These are phyloP conservation scores for Colletotrichum tamarilloi DNA, from an alignment of 2,329 filamentous ascomycete species.

Conservation along the genomic window DNA sequence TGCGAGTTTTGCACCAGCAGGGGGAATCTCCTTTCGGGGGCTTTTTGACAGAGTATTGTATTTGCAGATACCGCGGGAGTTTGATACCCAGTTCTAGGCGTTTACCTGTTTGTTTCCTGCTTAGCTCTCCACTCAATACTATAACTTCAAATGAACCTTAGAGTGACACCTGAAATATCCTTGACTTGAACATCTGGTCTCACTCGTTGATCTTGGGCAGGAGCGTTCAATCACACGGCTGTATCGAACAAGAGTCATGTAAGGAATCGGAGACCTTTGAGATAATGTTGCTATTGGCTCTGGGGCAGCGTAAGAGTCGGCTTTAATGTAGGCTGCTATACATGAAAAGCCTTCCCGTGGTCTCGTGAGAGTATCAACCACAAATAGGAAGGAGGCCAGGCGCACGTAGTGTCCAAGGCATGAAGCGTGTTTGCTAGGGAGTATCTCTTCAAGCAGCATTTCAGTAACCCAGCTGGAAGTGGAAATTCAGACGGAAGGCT, in stretches of 20 bases:
- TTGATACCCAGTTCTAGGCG: not conserved
- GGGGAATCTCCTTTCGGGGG: not conserved
- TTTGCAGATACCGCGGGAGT: not conserved
- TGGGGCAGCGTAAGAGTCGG: rapidly evolving
- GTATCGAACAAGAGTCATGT: not conserved
- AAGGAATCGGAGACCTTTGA: not conserved
- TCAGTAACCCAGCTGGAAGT: not conserved
- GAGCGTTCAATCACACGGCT: not conserved
- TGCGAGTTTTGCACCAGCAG: not conserved
- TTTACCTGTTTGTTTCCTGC: not conserved
- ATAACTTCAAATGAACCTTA: not conserved
- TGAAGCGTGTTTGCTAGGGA: not conserved
- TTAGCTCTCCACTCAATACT: not conserved
- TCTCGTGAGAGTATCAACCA: not conserved
- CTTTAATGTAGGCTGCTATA: rapidly evolving
- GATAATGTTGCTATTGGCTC: not conserved
- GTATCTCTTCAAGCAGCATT: not conserved
- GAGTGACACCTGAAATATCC: too few species aligned
- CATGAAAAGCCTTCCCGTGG: not conserved
- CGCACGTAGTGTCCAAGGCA: too few species aligned
- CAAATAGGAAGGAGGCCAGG: not conserved
- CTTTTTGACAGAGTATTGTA: not conserved
- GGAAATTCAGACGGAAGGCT: not conserved
- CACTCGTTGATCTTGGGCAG: not conserved
- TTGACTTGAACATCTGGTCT: too few species aligned